Evolutionary conservation across 2,329 filamentous ascomycete genomes (phyloP), one percentile per base, ranked within the genome.

Genomic region (Emergomyces pasteurianus): DNA sequence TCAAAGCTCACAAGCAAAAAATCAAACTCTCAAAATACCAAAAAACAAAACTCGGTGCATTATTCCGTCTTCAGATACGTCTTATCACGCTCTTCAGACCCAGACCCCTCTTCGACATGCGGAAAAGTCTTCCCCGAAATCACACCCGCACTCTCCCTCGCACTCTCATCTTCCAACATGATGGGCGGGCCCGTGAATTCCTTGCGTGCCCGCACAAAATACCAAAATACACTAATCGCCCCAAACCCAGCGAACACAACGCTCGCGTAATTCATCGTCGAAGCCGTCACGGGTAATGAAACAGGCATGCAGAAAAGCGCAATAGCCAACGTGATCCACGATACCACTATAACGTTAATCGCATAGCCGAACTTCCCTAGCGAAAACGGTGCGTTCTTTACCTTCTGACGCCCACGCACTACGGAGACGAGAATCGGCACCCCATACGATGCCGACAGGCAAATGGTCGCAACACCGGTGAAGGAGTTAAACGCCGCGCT

Each of bases 391-490:
- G 86, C 88, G 66, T 85, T 74, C 58, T 79, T 78, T n/a, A 91
- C 82, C 42, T 83, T 80, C 58, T 81, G 79, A n/a, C 89, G 82
- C 10, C 85, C 80, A 18, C 86, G 82, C 1, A 90, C 66, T 2
- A 92, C 75, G 12, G 81, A 87, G 61, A 92, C 85, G 12, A 90
- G 74, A 60, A 92, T 89, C 0, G 89, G 89, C 18, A 90, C 79
- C 16, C 86, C 87, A 71, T 92, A 92, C 0, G 86, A 89, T 3
- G 85, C 84, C 0, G 84, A 87, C 0, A 92, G 81, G 65, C 87
- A 90, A 70, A 92, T 90, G 4, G 88, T 91, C 1, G 88, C 88
- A 0, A 90, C 87, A 34, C 88, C 87, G 0, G 88, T 91, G 73
- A 92, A 91, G 10, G 84, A 86, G 77, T 87, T 88, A 77, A 92